Base-by-base conservation (phyloP, 352 stramenopile genomes). In the Globisporangium perplexum region DNA sequence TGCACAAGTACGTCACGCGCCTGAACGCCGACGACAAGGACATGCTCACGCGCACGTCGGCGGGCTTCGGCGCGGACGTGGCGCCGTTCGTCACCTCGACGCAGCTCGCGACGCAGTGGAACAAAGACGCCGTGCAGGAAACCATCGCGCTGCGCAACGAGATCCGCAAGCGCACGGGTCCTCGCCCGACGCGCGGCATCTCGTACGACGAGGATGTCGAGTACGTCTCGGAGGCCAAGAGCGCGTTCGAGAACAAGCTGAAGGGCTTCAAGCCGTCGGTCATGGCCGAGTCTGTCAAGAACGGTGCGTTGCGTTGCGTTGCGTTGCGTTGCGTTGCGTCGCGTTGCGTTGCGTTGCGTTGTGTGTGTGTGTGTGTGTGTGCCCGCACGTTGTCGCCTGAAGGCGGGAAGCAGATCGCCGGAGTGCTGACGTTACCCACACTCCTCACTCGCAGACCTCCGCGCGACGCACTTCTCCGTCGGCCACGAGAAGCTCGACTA, bases 191-290 rank as follows among this genome's bases (percentile, higher is more conserved):
- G 23, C 64, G 71, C 48, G 74, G 76, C 20, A 85, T 88, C 62
- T 86, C 79, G 17, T 88, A 84, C 47, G 77, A 94, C 43, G 81
- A 92, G 30, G 71, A 89, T 33, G 68, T 91, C 15, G 73, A 87
- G 53, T 93, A 93, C 57, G 47, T 90, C 8, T 92, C 79, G 22
- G 77, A 90, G 55, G 63, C 72, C 53, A 90, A 85, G 57, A 84
- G 74, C 42, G 66, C 72, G 47, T 90, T 74, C 56, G 70, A 77
- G 52, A 85, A 90, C 65, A 90, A 90, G 53, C 72, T 69, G 41
- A 86, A 82, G 50, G 69, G 67, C 17, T 71, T 83, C 63, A 90
- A 89, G 55, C 70, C 77, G 43, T 87, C 77, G 20, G 63, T 86
- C 52, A 89, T 91, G 73, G 73, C 80, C 38, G 81, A 68, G 24